phyloP scores from a whole-genome alignment of 2,329 filamentous ascomycete genomes.

The Plectosphaerella cucumerina region DNA sequence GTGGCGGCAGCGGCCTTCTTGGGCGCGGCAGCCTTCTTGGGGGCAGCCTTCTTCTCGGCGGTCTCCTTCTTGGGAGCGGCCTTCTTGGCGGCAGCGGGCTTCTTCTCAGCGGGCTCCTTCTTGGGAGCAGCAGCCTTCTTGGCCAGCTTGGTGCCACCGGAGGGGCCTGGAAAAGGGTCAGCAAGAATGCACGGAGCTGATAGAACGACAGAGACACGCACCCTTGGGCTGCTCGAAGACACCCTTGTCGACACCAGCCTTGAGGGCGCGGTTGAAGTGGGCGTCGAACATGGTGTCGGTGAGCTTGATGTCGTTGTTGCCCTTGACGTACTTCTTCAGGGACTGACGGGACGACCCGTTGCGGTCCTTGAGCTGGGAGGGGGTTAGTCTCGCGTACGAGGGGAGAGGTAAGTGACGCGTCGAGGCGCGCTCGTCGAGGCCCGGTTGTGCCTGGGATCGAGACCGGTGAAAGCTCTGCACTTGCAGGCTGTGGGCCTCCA shows the following conservation, averaged over 20 bases:
- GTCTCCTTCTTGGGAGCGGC: constrained; percentile 24
- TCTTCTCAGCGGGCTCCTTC: constrained; percentile 33
- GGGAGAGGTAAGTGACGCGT: not conserved
- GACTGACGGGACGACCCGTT: constrained; percentile 59
- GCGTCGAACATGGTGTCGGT: constrained; percentile 57
- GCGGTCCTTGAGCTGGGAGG: constrained; percentile 54
- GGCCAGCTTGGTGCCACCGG: constrained; percentile 86
- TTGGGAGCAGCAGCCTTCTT: constrained; percentile 59
- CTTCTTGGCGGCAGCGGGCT: constrained; percentile 17
- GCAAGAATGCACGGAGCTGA: not conserved
- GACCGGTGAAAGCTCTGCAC: not conserved
- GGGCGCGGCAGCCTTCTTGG: constrained; percentile 18
- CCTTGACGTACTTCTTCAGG: constrained; percentile 52
- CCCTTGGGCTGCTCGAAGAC: constrained; percentile 89
- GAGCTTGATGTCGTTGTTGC: constrained; percentile 34
- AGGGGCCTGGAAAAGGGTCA: constrained; percentile 58
- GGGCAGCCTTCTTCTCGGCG: constrained; percentile 25
- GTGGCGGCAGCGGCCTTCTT: constrained; percentile 20
- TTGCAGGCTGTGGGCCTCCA: constrained; percentile 16
- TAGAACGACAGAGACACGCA: constrained; percentile 36
- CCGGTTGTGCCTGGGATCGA: not conserved
- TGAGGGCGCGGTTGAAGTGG: constrained; percentile 83
- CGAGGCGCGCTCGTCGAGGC: not conserved
- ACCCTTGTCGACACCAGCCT: constrained; percentile 78
- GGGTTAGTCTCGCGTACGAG: not conserved